These are phyloP conservation scores for Boletus sensibilis DNA, from an alignment of 768 basidiomycete genomes.

Conservation along the genomic window DNA sequence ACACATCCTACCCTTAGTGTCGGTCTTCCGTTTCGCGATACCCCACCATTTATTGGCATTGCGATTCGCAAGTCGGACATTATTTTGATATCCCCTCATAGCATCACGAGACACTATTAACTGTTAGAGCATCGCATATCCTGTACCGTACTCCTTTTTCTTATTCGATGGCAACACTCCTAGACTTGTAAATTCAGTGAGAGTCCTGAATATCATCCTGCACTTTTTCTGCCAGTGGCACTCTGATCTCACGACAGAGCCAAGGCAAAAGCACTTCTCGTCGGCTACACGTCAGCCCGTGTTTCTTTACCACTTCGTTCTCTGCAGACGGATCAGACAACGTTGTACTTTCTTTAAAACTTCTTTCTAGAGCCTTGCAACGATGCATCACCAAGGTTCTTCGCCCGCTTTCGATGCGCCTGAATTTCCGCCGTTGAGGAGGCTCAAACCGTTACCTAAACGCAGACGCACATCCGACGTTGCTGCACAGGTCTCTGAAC, in stretches of 20 bases:
- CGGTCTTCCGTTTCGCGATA: slow-evolving; percentile 54
- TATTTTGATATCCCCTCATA: slow-evolving; percentile 37
- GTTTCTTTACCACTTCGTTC: slow-evolving; percentile 24
- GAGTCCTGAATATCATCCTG: not conserved
- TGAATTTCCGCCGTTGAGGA: slow-evolving; percentile 59
- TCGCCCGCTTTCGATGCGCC: slow-evolving; percentile 65
- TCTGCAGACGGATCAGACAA: slow-evolving; percentile 12
- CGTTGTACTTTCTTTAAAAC: slow-evolving; percentile 16
- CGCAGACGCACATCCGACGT: slow-evolving; percentile 55
- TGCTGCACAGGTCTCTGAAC: slow-evolving; percentile 23
- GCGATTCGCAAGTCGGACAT: slow-evolving; percentile 50
- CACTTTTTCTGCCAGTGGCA: slow-evolving; percentile 9
- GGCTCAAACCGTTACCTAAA: slow-evolving; percentile 78
- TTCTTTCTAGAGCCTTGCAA: slow-evolving; percentile 9
- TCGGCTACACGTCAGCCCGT: slow-evolving; percentile 32
- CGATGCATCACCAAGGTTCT: slow-evolving; percentile 51
- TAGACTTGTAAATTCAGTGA: slow-evolving; percentile 12
- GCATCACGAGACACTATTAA: slow-evolving; percentile 62
- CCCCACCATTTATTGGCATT: slow-evolving; percentile 43
- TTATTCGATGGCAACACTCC: slow-evolving; percentile 23
- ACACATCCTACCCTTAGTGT: slow-evolving; percentile 38
- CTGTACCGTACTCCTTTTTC: slow-evolving; percentile 39
- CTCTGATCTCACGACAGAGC: slow-evolving; percentile 19
- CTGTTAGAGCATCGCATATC: slow-evolving; percentile 67
- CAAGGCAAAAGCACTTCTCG: not conserved